Base-by-base conservation (phyloP, 1,139 yeast genomes). In the Taphrina flavorubra region DNA sequence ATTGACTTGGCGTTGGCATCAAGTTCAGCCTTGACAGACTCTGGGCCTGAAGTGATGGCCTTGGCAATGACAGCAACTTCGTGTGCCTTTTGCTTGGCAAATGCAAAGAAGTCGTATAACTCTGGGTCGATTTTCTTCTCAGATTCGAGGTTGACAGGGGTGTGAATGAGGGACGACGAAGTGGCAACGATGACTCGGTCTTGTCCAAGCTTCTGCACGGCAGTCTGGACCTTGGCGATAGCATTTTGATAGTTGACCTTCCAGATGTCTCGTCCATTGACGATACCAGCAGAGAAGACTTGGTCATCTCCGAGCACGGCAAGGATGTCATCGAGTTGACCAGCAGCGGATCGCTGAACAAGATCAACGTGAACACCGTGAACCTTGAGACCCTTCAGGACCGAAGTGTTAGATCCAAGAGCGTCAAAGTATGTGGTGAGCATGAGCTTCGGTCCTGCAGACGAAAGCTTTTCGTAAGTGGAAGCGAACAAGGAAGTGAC, bases 191-290 rank as follows among this genome's bases (percentile, higher is more conserved):
- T 81, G 74, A 91, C 92, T 81, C 94, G 88, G 78, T 90, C 96
- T 75, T 85, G 84, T 80, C 97, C 97, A 76, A 92, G 83, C 83
- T 89, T 88, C 75, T 82, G 87, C 78, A 89, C 84, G 76, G 97
- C 97, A 81, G 87, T 85, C 80, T 87, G 84, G 76, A 92, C 96
- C 73, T 88, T 80, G 74, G 82, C 89, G 78, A 92, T 83, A 74
- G 99, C 96, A 83, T 87, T 87, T 78, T 94, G 81, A 77, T 88
- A 90, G 84, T 94, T 90, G 80, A 96, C 89, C 87, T 94, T 94
- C 99, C 99, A 94, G 82, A 94, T 90, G 87, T 94, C 94, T 87
- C 99, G 92, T 84, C 99, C 99, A 77, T 91, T 96, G 77, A 94
- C 94, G 77, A 94, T 86, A 90, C 99, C 99, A 74, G 89, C 97